Base-by-base conservation (phyloP, 352 stramenopile genomes). In the Phytopythium kandeliae region DNA sequence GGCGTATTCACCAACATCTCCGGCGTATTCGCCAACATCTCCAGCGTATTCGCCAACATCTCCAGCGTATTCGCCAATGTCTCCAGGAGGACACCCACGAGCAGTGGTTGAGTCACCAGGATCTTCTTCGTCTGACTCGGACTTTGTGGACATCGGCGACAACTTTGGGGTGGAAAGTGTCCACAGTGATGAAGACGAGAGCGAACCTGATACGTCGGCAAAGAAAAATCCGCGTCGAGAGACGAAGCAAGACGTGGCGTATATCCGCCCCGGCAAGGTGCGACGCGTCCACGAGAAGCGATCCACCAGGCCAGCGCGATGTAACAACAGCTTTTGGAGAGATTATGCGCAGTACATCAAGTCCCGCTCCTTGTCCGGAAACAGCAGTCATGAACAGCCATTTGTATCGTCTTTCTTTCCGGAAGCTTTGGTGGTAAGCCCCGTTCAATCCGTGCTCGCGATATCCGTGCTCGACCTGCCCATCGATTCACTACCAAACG, bases 391-490 rank as follows among this genome's bases (percentile, higher is more conserved):
- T 15, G 38, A 25, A 16, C 25, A 12, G 1, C 48, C 43, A 15
- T 91, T 91, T 28, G 34, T 86, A 17, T 89, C 77, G 2, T 71
- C 68, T 3, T 65, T 81, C 45, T 85, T 89, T 22, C 68, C 75
- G 0, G 71, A 79, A 35, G 71, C 74, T 5, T 38, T 82, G 13
- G 31, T 35, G 16, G 31, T 34, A 2, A 72, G 57, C 0, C 58
- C 85, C 0, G 78, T 71, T 0, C 74, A 88, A 47, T 63, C 76
- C 0, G 46, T 89, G 19, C 65, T 89, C 8, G 74, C 76, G 5
- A 36, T 87, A 17, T 65, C 72, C 9, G 62, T 91, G 28, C 48
- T 91, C 26, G 72, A 74, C 16, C 55, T 90, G 8, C 51, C 60
- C 3, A 58, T 58, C 15, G 51, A 69, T 24, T 1, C 51, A 21